These are phyloP conservation scores for Monilinia laxa DNA, from an alignment of 2,329 filamentous ascomycete genomes.

Conservation along the genomic window DNA sequence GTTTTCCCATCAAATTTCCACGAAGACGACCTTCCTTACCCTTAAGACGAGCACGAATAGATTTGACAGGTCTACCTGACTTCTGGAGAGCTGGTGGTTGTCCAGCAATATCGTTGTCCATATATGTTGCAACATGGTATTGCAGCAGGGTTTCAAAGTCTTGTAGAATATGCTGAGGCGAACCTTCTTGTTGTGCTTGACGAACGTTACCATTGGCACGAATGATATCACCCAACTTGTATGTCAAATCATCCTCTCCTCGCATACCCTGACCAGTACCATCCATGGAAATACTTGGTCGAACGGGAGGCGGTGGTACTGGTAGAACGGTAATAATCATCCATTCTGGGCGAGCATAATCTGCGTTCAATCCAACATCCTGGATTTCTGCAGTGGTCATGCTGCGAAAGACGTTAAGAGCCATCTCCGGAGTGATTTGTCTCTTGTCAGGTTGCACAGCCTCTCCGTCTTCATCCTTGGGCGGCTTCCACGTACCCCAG, in stretches of 20 bases:
- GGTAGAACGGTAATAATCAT: conserved; percentile 95
- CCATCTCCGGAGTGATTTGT: conserved; percentile 78
- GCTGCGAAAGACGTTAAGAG: conserved; percentile 80
- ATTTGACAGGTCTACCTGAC: conserved; percentile 93
- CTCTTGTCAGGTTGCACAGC: conserved; percentile 74
- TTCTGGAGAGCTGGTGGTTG: conserved; percentile 94
- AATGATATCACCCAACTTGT: conserved; percentile 98
- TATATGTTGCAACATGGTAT: conserved; percentile 98
- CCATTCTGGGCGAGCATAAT: conserved; percentile 97
- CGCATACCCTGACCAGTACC: conserved; percentile 88
- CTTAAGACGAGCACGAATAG: conserved; percentile 94
- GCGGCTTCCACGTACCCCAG: conserved; percentile 69
- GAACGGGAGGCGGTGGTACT: conserved; percentile 91
- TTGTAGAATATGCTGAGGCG: conserved; percentile 82
- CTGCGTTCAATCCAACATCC: conserved; percentile 87
- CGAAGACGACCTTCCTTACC: conserved; percentile 97
- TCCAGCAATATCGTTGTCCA: conserved; percentile 99
- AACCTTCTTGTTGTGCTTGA: conserved; percentile 86
- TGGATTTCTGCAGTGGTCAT: conserved; percentile 79
- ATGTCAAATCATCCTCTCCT: conserved; percentile 98
- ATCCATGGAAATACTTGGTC: conserved; percentile 96
- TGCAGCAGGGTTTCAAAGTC: conserved; percentile 93
- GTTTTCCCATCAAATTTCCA: conserved; percentile 99
- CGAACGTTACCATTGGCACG: conserved; percentile 94
- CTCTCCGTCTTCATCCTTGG: conserved; percentile 71